Conservation (phyloP, 768 basidiomycete genomes). For the Saitozyma podzolica region DNA sequence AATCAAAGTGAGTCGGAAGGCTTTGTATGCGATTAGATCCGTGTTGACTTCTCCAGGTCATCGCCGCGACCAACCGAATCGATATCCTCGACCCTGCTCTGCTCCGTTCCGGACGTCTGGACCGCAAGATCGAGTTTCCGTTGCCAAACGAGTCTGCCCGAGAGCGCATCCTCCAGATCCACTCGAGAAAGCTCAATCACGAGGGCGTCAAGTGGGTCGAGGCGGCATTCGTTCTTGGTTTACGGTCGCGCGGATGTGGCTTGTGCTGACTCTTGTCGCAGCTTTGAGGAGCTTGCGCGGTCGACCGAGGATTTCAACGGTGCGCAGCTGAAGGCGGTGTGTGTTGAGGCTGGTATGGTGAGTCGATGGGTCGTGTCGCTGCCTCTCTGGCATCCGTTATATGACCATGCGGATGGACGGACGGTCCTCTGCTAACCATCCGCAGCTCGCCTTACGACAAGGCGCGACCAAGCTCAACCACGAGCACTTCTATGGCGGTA, state of each 20-base stretch:
- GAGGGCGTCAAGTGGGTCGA: slow-evolving; percentile 70
- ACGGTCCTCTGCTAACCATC: background rate
- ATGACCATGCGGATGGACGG: background rate
- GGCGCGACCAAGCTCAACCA: slow-evolving; percentile 84
- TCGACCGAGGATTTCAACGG: slow-evolving; percentile 98
- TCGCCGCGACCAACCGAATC: slow-evolving; percentile 99
- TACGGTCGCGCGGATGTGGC: background rate
- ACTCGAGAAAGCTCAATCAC: slow-evolving; percentile 92
- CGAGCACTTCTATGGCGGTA: slow-evolving; percentile 83
- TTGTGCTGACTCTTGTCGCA: slow-evolving; percentile 9
- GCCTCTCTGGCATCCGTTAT: too few species aligned
- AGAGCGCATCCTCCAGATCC: slow-evolving; percentile 92
- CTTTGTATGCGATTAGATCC: background rate
- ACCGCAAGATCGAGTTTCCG: slow-evolving; percentile 98
- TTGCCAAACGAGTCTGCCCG: slow-evolving; percentile 95
- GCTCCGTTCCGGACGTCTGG: slow-evolving; percentile 93
- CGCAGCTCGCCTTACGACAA: slow-evolving; percentile 64
- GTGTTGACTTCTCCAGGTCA: slow-evolving; percentile 65
- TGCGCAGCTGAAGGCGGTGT: slow-evolving; percentile 79
- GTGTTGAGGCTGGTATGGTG: slow-evolving; percentile 99
- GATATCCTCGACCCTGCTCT: slow-evolving; percentile 97
- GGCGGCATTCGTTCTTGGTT: too few species aligned
- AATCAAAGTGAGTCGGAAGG: slow-evolving; percentile 73
- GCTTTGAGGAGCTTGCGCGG: slow-evolving; percentile 89
- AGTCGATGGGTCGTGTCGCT: slow-evolving; percentile 53